Base-by-base conservation (phyloP, 495 filamentous ascomycete genomes). In the Tuber magnatum region DNA sequence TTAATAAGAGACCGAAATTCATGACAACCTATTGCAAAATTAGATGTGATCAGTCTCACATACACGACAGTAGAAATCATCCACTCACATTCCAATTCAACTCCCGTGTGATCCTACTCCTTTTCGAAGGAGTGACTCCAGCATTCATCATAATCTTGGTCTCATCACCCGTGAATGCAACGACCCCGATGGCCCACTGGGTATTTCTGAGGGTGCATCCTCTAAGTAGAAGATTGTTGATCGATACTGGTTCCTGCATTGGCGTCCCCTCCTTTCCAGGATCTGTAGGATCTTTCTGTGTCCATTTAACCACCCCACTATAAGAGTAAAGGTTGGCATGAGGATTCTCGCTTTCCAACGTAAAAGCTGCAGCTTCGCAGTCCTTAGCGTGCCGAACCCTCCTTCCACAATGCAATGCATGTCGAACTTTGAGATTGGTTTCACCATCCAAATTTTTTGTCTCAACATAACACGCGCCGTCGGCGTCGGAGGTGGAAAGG, bases 111-210 rank as follows among this genome's bases (percentile, higher is more conserved):
- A 99, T 94, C 70, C 92, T 89, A 68, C 96, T 88, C 76, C 94
- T 91, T 85, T 99, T 99, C 78, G 90, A 96, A 14, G 96, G 96
- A n/a, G 96, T 98, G 69, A 93, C 92, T 73, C 96, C 96, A 18
- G 96, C 91, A 83, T 99, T 99, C 85, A 97, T 91, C 96, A 99
- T 99, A 83, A 98, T 98, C 86, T 98, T 99, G 35, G 96, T 97
- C 80, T 99, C 96, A 79, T 92, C 91, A 56, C 96, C 96, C 39
- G 96, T 99, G 86, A 97, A 99, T 51, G 97, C 86, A 70, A 98
- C 96, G n/a, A 99, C 88, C 74, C 94, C 96, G 41, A 99, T 89
- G 71, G 92, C 88, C 96, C 96, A 99, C 81, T 98, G 93, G 8
- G 96, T 99, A 84, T 98, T 99, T 71, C 93, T 90, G 12, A 99